Base-by-base conservation (phyloP, 352 stramenopile species). In the Phytophthora pseudosyringae region DNA sequence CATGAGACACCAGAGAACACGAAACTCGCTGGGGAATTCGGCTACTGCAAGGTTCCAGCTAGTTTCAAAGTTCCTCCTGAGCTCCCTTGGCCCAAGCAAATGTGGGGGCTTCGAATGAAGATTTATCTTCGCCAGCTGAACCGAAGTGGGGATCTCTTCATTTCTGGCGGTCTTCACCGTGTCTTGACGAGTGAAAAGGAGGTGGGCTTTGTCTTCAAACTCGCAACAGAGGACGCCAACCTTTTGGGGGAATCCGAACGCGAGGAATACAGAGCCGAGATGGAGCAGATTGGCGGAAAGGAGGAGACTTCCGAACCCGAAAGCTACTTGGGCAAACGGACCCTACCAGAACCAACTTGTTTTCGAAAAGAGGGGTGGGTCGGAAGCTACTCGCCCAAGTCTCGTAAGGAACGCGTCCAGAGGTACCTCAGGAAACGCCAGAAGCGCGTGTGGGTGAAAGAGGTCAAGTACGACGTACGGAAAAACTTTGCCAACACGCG, bases 401-500 rank as follows among this genome's bases (percentile, higher is more conserved):
- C 88, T 45, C 81, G 94, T 18, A 89, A 88, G 57, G 81, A 96
- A 65, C 80, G 93, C n/a, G 91, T 99, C 38, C 81, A 95, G 58
- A 88, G 91, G 54, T 99, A 98, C 66, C 67, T 97, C 26, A 88
- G 95, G 66, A 99, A 98, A 76, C 76, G 95, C 28, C 90, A 98
- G 63, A 82, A 98, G 58, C 86, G 96, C 43, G 91, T 98, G 58
- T 98, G 94, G 87, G 61, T 71, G 18, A 98, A 96, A 53, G 81
- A 89, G 39, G 92, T 99, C 25, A 98, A 98, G 71, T 99, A 99
- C 69, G 93, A 98, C 70, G 90, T 99, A 8, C 80, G 97, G 2
- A 99, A 99, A 73, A 98, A 97, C 60, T 98, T 99, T 90, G 97
- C 97, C 29, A 95, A 99, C 76, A 98, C 87, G 51, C 80, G 96